Evolutionary conservation across 441 rosid species (phyloP).

Genomic region (Gossypium gossypioides): DNA sequence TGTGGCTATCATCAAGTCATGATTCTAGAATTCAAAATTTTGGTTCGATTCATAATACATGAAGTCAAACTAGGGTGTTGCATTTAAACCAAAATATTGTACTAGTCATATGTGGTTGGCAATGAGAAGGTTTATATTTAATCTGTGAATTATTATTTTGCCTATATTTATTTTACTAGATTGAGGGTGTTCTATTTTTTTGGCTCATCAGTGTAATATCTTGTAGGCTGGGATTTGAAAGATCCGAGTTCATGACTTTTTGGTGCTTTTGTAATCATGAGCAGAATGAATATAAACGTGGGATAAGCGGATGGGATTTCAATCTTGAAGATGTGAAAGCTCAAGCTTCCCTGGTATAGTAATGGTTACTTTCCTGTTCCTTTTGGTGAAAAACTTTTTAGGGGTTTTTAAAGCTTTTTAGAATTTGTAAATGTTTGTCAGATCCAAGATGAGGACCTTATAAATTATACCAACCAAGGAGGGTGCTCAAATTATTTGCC

Average conservation of each 20-base stretch:
- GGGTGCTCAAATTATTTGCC: conserved; percentile 50
- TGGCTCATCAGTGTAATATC: background rate
- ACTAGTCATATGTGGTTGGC: background rate
- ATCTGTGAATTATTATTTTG: background rate
- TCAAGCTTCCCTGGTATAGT: conserved; percentile 85
- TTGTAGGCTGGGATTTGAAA: background rate
- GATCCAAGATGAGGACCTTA: conserved; percentile 76
- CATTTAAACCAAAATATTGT: background rate
- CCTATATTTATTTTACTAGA: background rate
- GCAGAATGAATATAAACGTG: conserved; percentile 92
- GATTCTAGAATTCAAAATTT: background rate
- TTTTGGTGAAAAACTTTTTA: background rate
- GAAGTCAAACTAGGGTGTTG: background rate
- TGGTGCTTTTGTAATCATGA: conserved; percentile 25
- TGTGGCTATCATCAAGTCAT: background rate
- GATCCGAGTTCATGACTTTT: conserved; percentile 15
- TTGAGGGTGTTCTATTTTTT: background rate
- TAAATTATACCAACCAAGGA: conserved; percentile 34
- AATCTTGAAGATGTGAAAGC: conserved; percentile 92
- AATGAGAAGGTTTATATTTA: background rate
- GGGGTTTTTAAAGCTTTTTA: background rate
- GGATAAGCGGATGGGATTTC: conserved; percentile 94
- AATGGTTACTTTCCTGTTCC: conserved; percentile 7
- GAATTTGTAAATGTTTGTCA: conserved; percentile 22
- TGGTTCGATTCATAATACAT: background rate